Evolutionary conservation across 768 basidiomycete genomes (phyloP), one percentile per base, ranked within the genome.

Genomic region (Suillus brevipes): DNA sequence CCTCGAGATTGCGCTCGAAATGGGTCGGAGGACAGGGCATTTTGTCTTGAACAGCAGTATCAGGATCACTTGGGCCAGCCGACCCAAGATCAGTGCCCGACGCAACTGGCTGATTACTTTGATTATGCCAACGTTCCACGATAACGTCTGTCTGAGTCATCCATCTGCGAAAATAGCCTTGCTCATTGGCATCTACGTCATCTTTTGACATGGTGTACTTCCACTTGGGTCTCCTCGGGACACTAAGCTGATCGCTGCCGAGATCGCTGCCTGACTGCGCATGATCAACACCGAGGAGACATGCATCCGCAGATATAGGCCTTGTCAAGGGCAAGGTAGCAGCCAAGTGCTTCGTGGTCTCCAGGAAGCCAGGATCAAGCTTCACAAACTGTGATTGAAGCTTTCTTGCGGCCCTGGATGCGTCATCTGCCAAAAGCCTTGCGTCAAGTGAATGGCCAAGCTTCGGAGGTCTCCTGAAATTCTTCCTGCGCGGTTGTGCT

Each of bases 1-100:
- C 95, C 73, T 97, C 92, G 53, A 97, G 71, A 74, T 98, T 97
- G 49, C 92, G 84, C 77, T 97, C 95, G 74, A 88, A 97, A 76
- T 89, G 89, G 1, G 90, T 89, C 2, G 90, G 87, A 4, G 92
- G 90, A 52, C 79, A 78, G 12, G 87, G 87, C 83, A 88, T 80
- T 14, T 38, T 59, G 4, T 43, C 59, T n/a, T 66, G 68, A 18
- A 58, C 68, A 56, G 20, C 58, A 53, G 40, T 62, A 56, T 63
- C 25, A 63, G 10, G 16, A 56, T 58, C 59, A 8, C 68, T 63
- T 57, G 50, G 62, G 53, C 38, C 13, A 7, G 50, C 20, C 34
- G 42, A 60, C 65, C 66, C 66, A 6, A 53, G 38, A 57, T 67
- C 66, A 14, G 60, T 57, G 20, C 58, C 55, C 43, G 37, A 69